A percentile compares a stretch with the other conserved stretches of the same genome.
phyloP scores from a whole-genome alignment of 495 filamentous ascomycete species.

The Neurospora discreta region DNA sequence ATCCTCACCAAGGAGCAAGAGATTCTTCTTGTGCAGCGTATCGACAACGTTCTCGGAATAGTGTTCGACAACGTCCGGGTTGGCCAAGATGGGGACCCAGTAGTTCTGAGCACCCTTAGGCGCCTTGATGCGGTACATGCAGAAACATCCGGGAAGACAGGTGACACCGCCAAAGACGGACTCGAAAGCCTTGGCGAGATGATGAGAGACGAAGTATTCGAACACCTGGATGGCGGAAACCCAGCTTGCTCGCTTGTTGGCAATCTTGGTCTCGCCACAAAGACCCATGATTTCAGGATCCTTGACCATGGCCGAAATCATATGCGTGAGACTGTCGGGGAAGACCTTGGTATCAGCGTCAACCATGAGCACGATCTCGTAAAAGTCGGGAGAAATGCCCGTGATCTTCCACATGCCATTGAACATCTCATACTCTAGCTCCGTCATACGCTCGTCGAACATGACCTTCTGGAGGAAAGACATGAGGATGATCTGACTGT shows the following conservation, averaged over 20 bases:
- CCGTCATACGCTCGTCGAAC: slow-evolving; percentile 99
- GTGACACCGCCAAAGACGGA: slow-evolving; percentile 99
- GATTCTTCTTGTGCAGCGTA: slow-evolving; percentile 95
- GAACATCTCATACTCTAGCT: slow-evolving; percentile 99
- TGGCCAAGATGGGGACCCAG: slow-evolving; percentile 98
- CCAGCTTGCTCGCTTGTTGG: slow-evolving; percentile 92
- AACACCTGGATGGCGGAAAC: slow-evolving; percentile 99
- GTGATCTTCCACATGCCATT: slow-evolving; percentile 98
- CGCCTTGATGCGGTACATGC: slow-evolving; percentile 99
- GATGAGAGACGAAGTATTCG: slow-evolving; percentile 98
- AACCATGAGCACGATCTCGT: slow-evolving; percentile 95
- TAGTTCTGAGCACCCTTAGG: slow-evolving; percentile 98
- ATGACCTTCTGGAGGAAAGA: slow-evolving; percentile 99
- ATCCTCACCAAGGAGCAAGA: slow-evolving; percentile 91
- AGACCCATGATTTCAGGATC: slow-evolving; percentile 99
- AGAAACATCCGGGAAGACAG: slow-evolving; percentile 97
- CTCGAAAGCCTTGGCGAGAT: slow-evolving; percentile 93
- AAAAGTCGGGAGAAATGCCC: slow-evolving; percentile 94
- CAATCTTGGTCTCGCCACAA: slow-evolving; percentile 97
- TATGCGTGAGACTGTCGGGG: slow-evolving; percentile 95
- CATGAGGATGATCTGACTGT: slow-evolving; percentile 98
- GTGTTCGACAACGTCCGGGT: slow-evolving; percentile 97
- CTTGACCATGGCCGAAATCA: slow-evolving; percentile 98
- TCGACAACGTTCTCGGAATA: slow-evolving; percentile 99
- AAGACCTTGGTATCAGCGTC: slow-evolving; percentile 99